A percentile compares a stretch with the other conserved stretches of the same genome.
Conservation (phyloP, 2,329 filamentous ascomycete species). For the Penicillium sp. region DNA sequence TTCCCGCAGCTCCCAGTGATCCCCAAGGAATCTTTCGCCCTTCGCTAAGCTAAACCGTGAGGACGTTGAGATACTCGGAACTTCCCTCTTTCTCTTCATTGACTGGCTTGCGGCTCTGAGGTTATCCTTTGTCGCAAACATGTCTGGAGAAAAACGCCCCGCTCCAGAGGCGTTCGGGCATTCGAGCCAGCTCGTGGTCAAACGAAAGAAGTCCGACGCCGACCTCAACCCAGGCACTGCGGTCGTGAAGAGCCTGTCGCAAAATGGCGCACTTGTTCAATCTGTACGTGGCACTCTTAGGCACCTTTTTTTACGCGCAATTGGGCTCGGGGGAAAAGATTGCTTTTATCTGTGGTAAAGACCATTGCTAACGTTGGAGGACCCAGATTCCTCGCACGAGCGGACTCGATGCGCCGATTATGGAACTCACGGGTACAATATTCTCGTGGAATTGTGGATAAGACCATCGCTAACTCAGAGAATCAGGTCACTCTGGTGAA, state of each 20-base stretch:
- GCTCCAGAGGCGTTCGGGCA: constrained; percentile 80
- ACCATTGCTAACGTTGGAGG: constrained; percentile 14
- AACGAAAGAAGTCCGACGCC: constrained; percentile 76
- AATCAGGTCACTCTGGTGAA: constrained; percentile 68
- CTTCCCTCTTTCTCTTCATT: constrained; percentile 3
- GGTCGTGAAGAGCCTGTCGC: constrained; percentile 56
- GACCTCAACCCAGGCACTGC: constrained; percentile 58
- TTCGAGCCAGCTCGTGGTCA: constrained; percentile 75
- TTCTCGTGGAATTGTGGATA: neutral
- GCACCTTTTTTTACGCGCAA: neutral
- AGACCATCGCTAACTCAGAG: constrained; percentile 9
- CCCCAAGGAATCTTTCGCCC: constrained; percentile 18
- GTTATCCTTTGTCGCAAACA: constrained; percentile 40
- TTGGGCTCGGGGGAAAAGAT: neutral
- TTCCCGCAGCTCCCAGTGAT: constrained; percentile 22
- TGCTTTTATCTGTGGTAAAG: neutral
- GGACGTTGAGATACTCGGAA: neutral
- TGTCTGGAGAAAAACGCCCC: constrained; percentile 91
- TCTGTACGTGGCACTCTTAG: constrained; percentile 54
- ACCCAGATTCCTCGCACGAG: constrained; percentile 75
- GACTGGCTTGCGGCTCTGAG: neutral
- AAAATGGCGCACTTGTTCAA: constrained; percentile 66
- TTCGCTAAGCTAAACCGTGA: constrained; percentile 4
- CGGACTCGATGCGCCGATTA: constrained; percentile 82
- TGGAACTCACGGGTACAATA: constrained; percentile 82